A percentile compares a stretch with the other conserved stretches of the same genome.
These are phyloP conservation scores for Thelonectria rubi DNA, from an alignment of 2,329 filamentous ascomycete genomes.

Conservation along the genomic window DNA sequence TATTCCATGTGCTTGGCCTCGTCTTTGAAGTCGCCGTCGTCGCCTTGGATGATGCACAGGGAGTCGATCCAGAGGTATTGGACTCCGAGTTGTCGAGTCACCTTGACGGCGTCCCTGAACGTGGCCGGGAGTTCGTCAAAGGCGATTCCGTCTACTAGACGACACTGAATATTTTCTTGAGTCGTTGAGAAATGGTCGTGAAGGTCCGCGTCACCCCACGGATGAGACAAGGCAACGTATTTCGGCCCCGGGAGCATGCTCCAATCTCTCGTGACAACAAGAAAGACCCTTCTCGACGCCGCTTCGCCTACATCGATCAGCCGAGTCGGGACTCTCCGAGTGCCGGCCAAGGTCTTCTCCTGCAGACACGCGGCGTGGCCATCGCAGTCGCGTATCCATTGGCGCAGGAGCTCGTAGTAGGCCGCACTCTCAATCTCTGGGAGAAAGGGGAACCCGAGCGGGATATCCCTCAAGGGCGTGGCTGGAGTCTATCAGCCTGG, in stretches of 20 bases:
- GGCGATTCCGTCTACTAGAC: not conserved
- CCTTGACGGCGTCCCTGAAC: conserved; percentile 12
- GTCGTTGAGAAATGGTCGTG: conserved; percentile 27
- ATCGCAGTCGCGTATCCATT: conserved; percentile 29
- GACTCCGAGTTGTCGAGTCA: conserved; percentile 1
- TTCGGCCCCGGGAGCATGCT: not conserved
- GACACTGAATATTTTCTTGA: conserved; percentile 1
- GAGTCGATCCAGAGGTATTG: conserved; percentile 32
- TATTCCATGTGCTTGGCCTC: conserved; percentile 8
- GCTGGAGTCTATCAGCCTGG: not conserved
- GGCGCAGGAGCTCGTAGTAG: conserved; percentile 14
- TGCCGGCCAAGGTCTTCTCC: not conserved
- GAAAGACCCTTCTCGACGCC: not conserved
- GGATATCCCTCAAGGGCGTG: not conserved
- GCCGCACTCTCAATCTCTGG: not conserved
- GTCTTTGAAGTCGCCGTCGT: conserved; percentile 5
- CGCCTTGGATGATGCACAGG: conserved; percentile 30
- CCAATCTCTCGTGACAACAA: not conserved
- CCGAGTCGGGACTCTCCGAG: conserved; percentile 13
- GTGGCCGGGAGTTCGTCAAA: conserved; percentile 58
- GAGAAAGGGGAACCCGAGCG: conserved; percentile 22
- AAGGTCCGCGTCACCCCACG: conserved; percentile 4
- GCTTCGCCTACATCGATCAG: conserved; percentile 11
- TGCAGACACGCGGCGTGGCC: conserved; percentile 12
- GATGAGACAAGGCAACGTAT: conserved; percentile 29